Base-by-base conservation (phyloP, 306 rosid genomes). In the Citrullus mucosospermus region DNA sequence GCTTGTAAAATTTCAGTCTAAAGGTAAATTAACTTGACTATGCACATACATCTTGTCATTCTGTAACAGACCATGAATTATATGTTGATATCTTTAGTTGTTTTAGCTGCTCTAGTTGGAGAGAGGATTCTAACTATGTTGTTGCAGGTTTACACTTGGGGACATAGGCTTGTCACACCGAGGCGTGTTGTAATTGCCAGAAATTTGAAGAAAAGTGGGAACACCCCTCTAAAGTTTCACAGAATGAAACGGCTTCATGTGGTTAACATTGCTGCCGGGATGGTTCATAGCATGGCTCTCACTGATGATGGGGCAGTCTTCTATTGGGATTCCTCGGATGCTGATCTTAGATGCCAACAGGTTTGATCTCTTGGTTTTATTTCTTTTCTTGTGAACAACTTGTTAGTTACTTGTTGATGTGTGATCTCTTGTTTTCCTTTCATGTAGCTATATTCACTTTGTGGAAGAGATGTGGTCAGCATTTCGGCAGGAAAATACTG, bases 401-500 rank as follows among this genome's bases (percentile, higher is more conserved):
- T 63, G 55, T 46, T 80, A 56, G 62, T 72, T 79, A 70, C 80
- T 36, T 43, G 32, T 41, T 56, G 36, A 58, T 57, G 72, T 18
- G 13, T 50, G 58, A 22, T 57, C 28, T 67, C 65, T 65, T 10
- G 13, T 78, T 53, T 71, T 3, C 67, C 71, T 51, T 28, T 15
- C 80, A 7, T 84, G 56, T 75, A 95, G 97, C 70, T 92, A 62
- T 95, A 88, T 87, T 81, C 89, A 9, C 82, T 91, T 81, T 86
- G 93, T 56, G 96, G 97, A 83, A 89, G 84, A 81, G 89, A 82
- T 84, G 80, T 92, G 81, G 88, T 85, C 70, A 91, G 80, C 80
- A 81, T 95, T 77, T 95, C 96, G 67, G 96, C 97, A 2, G 98
- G 98, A 76, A 95, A 95, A 88, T 92, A 92, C 82, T 92, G 98